phyloP scores from a whole-genome alignment of 73 alveolate genomes.

The Paramecium octaurelia region DNA sequence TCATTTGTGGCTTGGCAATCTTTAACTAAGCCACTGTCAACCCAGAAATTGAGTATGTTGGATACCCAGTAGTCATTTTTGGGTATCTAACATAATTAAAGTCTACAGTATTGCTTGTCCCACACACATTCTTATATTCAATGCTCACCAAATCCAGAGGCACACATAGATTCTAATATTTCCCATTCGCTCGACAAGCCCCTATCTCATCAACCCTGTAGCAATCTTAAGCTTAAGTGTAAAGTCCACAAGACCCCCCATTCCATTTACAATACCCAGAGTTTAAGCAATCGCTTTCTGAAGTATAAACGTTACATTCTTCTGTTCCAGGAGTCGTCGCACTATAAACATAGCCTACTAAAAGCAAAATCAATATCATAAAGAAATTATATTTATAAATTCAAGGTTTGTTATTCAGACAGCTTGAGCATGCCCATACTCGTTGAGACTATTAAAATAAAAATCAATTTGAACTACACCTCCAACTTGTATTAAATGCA shows the following conservation, averaged over 20 bases:
- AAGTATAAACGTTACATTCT: not conserved
- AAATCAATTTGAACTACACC: too few species aligned
- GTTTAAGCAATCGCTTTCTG: not conserved
- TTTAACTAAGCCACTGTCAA: not conserved
- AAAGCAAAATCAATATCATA: not conserved
- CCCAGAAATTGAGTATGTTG: not conserved
- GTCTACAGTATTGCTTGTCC: not conserved
- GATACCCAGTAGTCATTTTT: not conserved
- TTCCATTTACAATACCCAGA: conserved; percentile 7
- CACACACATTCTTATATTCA: not conserved
- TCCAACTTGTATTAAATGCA: too few species aligned
- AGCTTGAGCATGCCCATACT: not conserved
- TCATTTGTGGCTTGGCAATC: not conserved
- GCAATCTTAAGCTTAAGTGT: not conserved
- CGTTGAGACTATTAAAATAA: not conserved
- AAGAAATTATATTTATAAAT: not conserved
- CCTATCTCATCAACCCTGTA: conserved; percentile 10
- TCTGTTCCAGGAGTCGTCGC: not conserved
- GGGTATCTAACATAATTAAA: not conserved
- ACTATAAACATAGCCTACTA: not conserved
- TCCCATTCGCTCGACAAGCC: not conserved
- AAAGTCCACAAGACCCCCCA: not conserved
- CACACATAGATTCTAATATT: not conserved
- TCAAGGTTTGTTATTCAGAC: not conserved
- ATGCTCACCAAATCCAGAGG: not conserved